Evolutionary conservation across 208 protist species (phyloP), one percentile per base, ranked within the genome.

Genomic region (Zelonia costaricensis): DNA sequence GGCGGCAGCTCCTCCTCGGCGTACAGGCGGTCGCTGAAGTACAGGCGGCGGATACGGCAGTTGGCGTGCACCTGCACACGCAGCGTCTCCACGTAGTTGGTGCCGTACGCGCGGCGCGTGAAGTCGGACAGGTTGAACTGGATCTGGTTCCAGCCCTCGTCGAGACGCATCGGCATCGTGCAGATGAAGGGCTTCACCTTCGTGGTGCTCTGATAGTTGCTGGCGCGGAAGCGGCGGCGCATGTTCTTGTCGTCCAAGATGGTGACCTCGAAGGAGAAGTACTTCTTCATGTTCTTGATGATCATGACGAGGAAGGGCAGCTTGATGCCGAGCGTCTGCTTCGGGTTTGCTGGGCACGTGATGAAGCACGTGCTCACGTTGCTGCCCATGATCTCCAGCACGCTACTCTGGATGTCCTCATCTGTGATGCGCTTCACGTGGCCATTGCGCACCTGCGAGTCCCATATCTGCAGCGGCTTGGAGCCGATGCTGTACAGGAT

Each of bases 51-150:
- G 45, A 99, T 97, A 44, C 98, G 89, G 84, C 98, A 99, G 88
- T 99, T 99, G 7, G 98, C 98, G 74, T 99, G 98, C 45, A 99
- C 92, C 73, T 97, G 94, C 30, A 99, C 96, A 13, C 98, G 83
- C 18, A 99, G 86, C 16, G 98, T 99, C 76, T 99, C 99, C 45
- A 99, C 84, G 80, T 99, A 99, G 71, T 99, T 99, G 4, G 98
- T 99, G 49, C 98, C 98, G 76, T 99, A 99, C n/a, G 98, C 98
- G 36, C 93, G 87, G 7, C 96, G 86, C 13, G 98, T 99, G 73
- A 99, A 99, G 73, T 99, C 98, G n/a, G 89, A 90, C 16, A 99
- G 86, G 83, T 99, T 99, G 78, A 99, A 99, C 82, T 99, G 98
- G 58, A 99, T 99, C 65, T 99, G 98, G 60, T 99, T 99, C 98